Base-by-base conservation (phyloP, 345 rosid genomes). In the Kernera saxatilis region DNA sequence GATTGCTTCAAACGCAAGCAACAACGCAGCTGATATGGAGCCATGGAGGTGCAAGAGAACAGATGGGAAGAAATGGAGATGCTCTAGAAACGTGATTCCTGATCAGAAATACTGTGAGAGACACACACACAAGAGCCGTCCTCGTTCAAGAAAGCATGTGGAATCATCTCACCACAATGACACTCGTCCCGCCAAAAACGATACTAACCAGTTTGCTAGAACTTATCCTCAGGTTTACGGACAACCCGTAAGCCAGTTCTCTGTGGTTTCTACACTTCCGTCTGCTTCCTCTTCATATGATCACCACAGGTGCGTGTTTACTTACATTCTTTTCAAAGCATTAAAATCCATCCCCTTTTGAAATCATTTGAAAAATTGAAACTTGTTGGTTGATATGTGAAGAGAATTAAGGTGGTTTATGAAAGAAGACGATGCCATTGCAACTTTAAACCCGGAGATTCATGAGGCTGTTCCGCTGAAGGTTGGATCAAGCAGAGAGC, bases 61-160 rank as follows among this genome's bases (percentile, higher is more conserved):
- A 6, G 97, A 91, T 55, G 97, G 97, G 44, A 91, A 91, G 80
- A 91, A 91, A 80, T 91, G 97, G 97, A 80, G 97, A 80, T 91
- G 97, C 79, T 88, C 97, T 21, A 88, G 88, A 79, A 87, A 84
- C 39, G 97, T 70, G 59, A 90, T 87, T 15, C 93, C 88, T 39
- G 86, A 84, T 62, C 96, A 91, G 66, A 91, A 91, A 62, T 91
- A 91, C 71, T 91, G 97, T 73, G 93, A 91, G 81, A 88, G 91
- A 41, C 97, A 91, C 78, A 69, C 90, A 63, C 87, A 91, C 79
- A 78, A 91, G 83, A 89, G 89, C 75, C 95, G 96, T 65, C 95
- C 92, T 76, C 97, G 97, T 91, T 91, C 97, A 91, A 91, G 97
- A 91, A 91, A 88, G 97, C 96, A 71, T 85, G 97, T 91, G 97